phyloP scores from a whole-genome alignment of 2,329 filamentous ascomycete species.

The Hypoxylon sp. region DNA sequence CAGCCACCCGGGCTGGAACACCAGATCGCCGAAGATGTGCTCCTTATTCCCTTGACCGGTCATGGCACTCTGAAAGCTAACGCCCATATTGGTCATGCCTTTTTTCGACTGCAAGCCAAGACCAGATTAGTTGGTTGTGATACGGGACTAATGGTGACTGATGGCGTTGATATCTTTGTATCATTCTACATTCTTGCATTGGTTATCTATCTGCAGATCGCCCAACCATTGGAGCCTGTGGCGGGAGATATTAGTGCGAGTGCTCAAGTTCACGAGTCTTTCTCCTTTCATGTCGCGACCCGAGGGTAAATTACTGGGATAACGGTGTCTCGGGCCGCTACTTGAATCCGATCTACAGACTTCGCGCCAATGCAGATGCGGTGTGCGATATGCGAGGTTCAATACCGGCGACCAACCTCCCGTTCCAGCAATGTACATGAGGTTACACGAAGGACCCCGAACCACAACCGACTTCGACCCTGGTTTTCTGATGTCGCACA shows the following conservation, averaged over 20 bases:
- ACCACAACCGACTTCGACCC: constrained; percentile 12
- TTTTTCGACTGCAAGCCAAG: constrained; percentile 30
- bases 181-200: constrained; percentile 29
- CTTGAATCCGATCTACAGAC: constrained; percentile 38
- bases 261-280: constrained; percentile 28
- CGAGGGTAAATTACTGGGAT: constrained; percentile 29
- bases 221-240: constrained; percentile 22
- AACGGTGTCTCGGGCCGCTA: constrained; percentile 35
- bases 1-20: constrained; percentile 19
- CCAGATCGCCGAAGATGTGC: constrained; percentile 25
- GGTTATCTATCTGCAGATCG: constrained; percentile 36
- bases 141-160: constrained; percentile 26
- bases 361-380: constrained; percentile 33
- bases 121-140: constrained; percentile 16
- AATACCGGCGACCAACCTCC: constrained; percentile 16
- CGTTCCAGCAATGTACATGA: constrained; percentile 18
- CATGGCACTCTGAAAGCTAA: background rate
- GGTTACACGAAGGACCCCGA: constrained; percentile 28
- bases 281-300: constrained; percentile 27
- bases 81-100: constrained; percentile 27
- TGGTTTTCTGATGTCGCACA: constrained; percentile 12
- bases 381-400: constrained; percentile 35
- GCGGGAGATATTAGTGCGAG: constrained; percentile 10
- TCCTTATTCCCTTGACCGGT: constrained; percentile 27
- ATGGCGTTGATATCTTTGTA: constrained; percentile 27